Percentiles rank a stretch among this genome's conserved stretches.
Conservation (phyloP, 2,329 filamentous ascomycete genomes). For the Aspergillus phoenicis region DNA sequence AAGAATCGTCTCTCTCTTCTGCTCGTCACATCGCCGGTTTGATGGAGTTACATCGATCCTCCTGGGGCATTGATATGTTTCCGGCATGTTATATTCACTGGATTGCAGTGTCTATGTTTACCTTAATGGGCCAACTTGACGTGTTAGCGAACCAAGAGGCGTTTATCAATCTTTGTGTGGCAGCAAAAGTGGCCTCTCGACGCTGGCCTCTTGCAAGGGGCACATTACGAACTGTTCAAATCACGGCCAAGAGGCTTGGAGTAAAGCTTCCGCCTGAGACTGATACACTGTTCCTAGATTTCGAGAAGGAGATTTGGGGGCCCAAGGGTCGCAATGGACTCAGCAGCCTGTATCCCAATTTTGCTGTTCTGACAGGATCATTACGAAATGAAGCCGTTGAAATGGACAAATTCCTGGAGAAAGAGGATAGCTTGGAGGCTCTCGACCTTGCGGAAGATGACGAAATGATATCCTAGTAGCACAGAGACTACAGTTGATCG, state of each 20-base stretch:
- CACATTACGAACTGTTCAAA: constrained; percentile 26
- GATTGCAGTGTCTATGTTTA: constrained; percentile 26
- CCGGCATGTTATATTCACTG: constrained; percentile 29
- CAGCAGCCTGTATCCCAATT: constrained; percentile 26
- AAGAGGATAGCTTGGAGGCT: constrained; percentile 17
- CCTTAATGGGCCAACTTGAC: constrained; percentile 23
- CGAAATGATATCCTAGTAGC: neutral
- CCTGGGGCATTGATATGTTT: constrained; percentile 30
- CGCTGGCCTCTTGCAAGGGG: constrained; percentile 25
- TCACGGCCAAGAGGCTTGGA: constrained; percentile 19
- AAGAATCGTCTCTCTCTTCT: constrained; percentile 18
- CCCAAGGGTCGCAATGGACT: constrained; percentile 17
- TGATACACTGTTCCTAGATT: constrained; percentile 20
- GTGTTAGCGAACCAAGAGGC: constrained; percentile 14
- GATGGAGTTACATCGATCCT: constrained; percentile 22
- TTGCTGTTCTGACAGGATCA: constrained; percentile 6
- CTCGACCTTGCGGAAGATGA: neutral
- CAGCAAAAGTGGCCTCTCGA: constrained; percentile 17
- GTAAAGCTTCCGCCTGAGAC: constrained; percentile 21
- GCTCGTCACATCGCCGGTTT: constrained; percentile 24
- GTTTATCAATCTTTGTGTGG: constrained; percentile 23
- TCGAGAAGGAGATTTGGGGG: constrained; percentile 22
- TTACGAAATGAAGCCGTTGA: constrained; percentile 13
- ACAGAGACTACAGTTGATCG: neutral
- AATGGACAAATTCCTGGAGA: constrained; percentile 22